Conservation (phyloP, 23 red algal genomes). For the Cyanidioschyzon merolae region DNA sequence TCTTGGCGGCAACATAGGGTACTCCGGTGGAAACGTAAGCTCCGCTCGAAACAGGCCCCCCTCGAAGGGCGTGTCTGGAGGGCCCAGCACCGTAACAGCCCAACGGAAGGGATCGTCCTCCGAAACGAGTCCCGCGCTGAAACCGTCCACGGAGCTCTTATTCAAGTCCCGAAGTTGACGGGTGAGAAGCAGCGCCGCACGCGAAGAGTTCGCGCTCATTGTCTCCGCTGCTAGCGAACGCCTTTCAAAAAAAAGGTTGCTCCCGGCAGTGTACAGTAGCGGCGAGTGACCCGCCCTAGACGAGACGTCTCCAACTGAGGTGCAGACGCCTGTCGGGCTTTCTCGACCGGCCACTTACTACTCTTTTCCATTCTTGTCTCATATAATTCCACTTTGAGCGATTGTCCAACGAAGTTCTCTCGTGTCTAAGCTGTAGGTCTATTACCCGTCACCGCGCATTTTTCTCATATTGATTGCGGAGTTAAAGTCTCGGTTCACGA, state of each 20-base stretch:
- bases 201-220: slow-evolving; percentile 10
- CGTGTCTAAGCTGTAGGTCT: too few relatives aligned
- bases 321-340: not conserved
- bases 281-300: not conserved
- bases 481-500: too few relatives aligned
- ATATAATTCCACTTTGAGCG: too few relatives aligned
- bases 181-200: slow-evolving; percentile 82
- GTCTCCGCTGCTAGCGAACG: not conserved
- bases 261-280: not conserved
- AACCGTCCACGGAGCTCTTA: slow-evolving; percentile 74
- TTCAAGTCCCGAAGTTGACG: slow-evolving; percentile 76
- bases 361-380: too few relatives aligned
- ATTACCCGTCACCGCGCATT: too few relatives aligned
- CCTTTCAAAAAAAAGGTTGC: not conserved
- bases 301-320: not conserved
- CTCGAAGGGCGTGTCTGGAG: slow-evolving; percentile 82
- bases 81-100: slow-evolving; percentile 86
- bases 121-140: slow-evolving; percentile 87
- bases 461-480: too few relatives aligned
- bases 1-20: slow-evolving; percentile 86
- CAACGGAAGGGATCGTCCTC: slow-evolving; percentile 96
- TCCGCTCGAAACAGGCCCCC: slow-evolving; percentile 89
- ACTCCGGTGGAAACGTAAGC: slow-evolving; percentile 85
- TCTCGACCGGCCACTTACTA: not conserved
- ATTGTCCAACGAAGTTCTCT: too few relatives aligned